Evolutionary conservation across 192 early-diverging fungal species (phyloP).

Genomic region (Rhizophagus prolifer): DNA sequence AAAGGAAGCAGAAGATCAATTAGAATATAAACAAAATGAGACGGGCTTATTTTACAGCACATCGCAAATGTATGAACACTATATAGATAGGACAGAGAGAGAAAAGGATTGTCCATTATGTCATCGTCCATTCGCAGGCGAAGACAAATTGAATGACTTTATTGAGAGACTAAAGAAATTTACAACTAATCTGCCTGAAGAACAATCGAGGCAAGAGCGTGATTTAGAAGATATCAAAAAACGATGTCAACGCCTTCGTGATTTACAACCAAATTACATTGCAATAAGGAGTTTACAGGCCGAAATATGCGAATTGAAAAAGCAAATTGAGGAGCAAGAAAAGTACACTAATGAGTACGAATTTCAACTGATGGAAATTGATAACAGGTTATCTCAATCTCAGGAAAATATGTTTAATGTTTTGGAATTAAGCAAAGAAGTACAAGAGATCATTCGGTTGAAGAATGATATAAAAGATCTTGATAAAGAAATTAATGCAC

Average conservation of each 20-base stretch:
- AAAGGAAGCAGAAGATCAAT: slow-evolving; percentile 7
- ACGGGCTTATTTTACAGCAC: slow-evolving; percentile 45
- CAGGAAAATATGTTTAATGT: not conserved
- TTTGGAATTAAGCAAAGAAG: slow-evolving; percentile 38
- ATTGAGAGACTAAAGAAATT: slow-evolving; percentile 29
- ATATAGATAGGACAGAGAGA: slow-evolving; percentile 61
- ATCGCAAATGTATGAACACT: slow-evolving; percentile 63
- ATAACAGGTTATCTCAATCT: not conserved
- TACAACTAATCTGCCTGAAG: slow-evolving; percentile 35
- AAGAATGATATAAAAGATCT: slow-evolving; percentile 44
- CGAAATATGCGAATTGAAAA: slow-evolving; percentile 50
- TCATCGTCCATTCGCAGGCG: slow-evolving; percentile 63
- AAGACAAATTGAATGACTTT: slow-evolving; percentile 44
- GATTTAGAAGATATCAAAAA: slow-evolving; percentile 47
- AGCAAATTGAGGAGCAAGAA: slow-evolving; percentile 32
- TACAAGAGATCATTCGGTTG: slow-evolving; percentile 38
- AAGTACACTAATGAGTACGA: slow-evolving; percentile 28
- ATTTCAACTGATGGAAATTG: not conserved
- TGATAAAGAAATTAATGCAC: slow-evolving; percentile 43
- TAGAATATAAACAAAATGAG: not conserved
- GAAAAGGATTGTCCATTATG: slow-evolving; percentile 82
- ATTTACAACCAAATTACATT: slow-evolving; percentile 45
- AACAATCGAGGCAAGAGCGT: slow-evolving; percentile 34
- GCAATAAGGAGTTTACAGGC: slow-evolving; percentile 45
- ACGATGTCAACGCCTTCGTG: slow-evolving; percentile 34